Evolutionary conservation across 805 yeast species (phyloP), one percentile per base, ranked within the genome.

Genomic region (Pichia deserticola): DNA sequence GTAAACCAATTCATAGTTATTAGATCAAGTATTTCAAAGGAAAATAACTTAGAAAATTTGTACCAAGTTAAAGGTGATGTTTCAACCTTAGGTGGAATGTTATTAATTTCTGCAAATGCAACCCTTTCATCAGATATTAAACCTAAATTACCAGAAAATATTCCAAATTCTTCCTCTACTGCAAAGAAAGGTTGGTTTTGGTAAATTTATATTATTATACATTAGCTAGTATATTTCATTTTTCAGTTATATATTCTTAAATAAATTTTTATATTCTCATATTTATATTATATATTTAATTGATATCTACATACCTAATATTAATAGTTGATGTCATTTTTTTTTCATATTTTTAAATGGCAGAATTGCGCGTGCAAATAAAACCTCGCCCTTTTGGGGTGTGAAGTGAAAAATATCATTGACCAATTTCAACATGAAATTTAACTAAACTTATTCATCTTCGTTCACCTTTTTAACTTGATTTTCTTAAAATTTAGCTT

Each of bases 1-100:
- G 89, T 92, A 12, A 82, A 88, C 60, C 89, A 81, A 53, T 86
- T 89, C 58, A 73, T 89, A 37, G 74, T 86, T 3, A 72, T 89
- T 15, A 80, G 76, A 58, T 78, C 89, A 64, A 74, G 25, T 65
- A 71, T 25, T 55, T 49, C 7, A 49, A 57, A 30, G 54, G 49
- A 2, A 51, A 53, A 13, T 70, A 69, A 34, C 59, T 63, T 28
- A 54, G 60, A 15, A 4, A 68, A 73, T 30, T 63, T 63, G 6
- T 63, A 75, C 7, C 60, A 57, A 6, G 76, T 82, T 34, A 72
- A 70, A 25, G 81, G 86, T 20, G 67, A 69, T 28, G 73, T 86
- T 40, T 78, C 79, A 53, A 72, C 76, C 20, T 67, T 76, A 5
- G 67, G 70, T 8, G 85, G 85, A 5, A 73, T 75, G 41, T 60